These are phyloP conservation scores for Dimargaris xerosporica DNA, from an alignment of 192 early-diverging fungal genomes.

Conservation along the genomic window DNA sequence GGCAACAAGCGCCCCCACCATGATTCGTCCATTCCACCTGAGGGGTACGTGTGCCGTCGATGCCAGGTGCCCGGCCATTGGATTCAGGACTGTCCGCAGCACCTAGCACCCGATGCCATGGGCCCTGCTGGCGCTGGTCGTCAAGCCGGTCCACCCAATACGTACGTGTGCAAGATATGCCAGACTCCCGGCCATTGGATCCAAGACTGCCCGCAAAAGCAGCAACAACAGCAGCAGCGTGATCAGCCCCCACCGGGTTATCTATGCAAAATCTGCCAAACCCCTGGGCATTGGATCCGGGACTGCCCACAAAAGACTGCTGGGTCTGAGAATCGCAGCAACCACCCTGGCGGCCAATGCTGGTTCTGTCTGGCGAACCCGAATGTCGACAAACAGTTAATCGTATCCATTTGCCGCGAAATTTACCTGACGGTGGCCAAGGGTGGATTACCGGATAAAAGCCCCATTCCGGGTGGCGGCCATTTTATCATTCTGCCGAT, in stretches of 20 bases:
- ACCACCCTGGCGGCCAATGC: constrained; percentile 32
- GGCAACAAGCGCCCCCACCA: not conserved
- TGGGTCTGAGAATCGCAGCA: constrained; percentile 4
- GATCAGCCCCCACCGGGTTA: constrained; percentile 26
- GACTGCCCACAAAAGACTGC: constrained; percentile 26
- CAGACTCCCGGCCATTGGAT: constrained; percentile 46
- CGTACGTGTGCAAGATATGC: constrained; percentile 46
- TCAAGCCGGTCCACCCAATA: constrained; percentile 26
- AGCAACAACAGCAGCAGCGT: constrained; percentile 17
- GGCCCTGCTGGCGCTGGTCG: constrained; percentile 9
- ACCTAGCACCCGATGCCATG: constrained; percentile 3
- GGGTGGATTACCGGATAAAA: constrained; percentile 47
- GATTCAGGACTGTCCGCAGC: constrained; percentile 21
- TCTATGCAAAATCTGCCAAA: constrained; percentile 32
- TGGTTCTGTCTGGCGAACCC: constrained; percentile 97
- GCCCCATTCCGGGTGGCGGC: constrained; percentile 55
- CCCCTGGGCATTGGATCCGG: constrained; percentile 31
- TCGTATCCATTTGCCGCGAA: constrained; percentile 66
- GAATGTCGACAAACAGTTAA: constrained; percentile 75
- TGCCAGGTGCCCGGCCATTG: constrained; percentile 28
- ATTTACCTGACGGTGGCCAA: constrained; percentile 77
- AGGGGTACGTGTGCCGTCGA: constrained; percentile 31
- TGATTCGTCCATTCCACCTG: constrained; percentile 18
- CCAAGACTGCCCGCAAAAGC: constrained; percentile 39
- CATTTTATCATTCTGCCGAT: constrained; percentile 67